Conservation (phyloP, 2,329 filamentous ascomycete genomes). For the Fusarium devonianum region DNA sequence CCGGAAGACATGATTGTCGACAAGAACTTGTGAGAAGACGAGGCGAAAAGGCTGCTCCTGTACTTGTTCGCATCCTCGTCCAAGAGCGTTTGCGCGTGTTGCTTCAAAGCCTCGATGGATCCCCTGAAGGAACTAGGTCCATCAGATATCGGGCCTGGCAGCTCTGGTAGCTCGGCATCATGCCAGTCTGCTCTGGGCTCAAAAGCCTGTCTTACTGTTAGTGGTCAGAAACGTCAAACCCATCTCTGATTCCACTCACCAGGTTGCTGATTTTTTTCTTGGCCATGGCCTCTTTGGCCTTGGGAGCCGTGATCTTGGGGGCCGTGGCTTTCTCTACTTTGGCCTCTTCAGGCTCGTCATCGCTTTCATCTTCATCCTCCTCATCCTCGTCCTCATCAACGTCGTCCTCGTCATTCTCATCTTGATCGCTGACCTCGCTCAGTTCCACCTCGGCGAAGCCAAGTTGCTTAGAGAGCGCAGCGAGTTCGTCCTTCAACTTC, state of each 20-base stretch:
- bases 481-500: conserved; percentile 47
- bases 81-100: conserved; percentile 76
- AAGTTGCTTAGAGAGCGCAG: conserved; percentile 50
- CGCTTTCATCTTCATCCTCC: conserved; percentile 45
- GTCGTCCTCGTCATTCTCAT: conserved; percentile 46
- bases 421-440: conserved; percentile 49
- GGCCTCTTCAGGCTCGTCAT: conserved; percentile 44
- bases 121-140: conserved; percentile 53
- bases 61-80: conserved; percentile 82
- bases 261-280: conserved; percentile 45
- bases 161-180: conserved; percentile 50
- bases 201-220: conserved; percentile 57
- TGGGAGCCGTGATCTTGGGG: too few relatives aligned
- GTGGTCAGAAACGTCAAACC: conserved; percentile 41
- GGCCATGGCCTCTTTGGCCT: conserved; percentile 44
- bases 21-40: conserved; percentile 94
- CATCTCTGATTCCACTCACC: conserved; percentile 41
- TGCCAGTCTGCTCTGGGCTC: conserved; percentile 68
- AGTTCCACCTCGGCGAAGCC: conserved; percentile 47
- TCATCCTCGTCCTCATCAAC: conserved; percentile 47
- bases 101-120: conserved; percentile 62
- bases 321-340: too few relatives aligned
- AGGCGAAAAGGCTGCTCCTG: conserved; percentile 74
- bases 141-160: conserved; percentile 56
- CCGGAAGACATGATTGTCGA: conserved; percentile 96